Percentiles rank a stretch among this genome's conserved stretches.
Conservation (phyloP, 345 rosid genomes). For the Balakata baccata region DNA sequence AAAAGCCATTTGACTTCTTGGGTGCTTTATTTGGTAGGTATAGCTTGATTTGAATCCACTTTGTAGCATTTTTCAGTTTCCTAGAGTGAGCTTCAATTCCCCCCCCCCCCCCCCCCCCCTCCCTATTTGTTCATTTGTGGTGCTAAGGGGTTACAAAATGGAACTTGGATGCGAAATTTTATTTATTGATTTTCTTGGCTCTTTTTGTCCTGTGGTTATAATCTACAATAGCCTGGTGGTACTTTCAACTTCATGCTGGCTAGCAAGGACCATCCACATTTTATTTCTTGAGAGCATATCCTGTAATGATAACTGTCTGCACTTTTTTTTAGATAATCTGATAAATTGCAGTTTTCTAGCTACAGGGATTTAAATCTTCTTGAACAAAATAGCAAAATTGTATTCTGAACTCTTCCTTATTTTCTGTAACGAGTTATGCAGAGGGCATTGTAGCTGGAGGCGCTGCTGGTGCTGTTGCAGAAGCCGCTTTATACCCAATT, state of each 20-base stretch:
- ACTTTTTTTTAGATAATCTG: too few species aligned
- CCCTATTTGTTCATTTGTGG: neutral
- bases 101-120: too few species aligned
- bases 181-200: neutral
- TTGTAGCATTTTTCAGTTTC: neutral
- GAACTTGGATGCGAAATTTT: neutral
- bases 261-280: too few species aligned
- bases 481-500: constrained; percentile 84
- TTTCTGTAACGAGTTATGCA: constrained; percentile 31
- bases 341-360: neutral
- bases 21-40: constrained; percentile 58
- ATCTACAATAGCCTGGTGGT: too few species aligned
- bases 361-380: neutral
- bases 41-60: neutral
- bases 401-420: neutral
- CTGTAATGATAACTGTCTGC: too few species aligned
- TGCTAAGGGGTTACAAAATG: neutral
- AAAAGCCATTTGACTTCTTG: constrained; percentile 63
- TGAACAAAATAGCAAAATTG: neutral
- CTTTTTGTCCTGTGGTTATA: neutral
- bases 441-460: constrained; percentile 97
- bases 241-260: too few species aligned
- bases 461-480: constrained; percentile 92
- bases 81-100: neutral
- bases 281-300: too few species aligned